These are phyloP conservation scores for Psilocybe subaeruginosa DNA, from an alignment of 768 basidiomycete species.

Conservation along the genomic window DNA sequence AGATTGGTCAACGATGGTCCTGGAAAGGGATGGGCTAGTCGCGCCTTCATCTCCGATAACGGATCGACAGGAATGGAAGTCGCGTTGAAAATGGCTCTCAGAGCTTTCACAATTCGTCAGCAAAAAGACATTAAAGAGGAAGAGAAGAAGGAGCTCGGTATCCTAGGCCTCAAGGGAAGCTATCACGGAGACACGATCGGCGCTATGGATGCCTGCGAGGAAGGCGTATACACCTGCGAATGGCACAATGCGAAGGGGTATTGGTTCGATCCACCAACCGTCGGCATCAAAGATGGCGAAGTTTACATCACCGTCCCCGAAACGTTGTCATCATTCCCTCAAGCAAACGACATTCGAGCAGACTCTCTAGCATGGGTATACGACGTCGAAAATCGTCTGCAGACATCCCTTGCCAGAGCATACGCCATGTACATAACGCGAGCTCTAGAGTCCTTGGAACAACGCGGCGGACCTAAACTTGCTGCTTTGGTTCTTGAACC, in stretches of 20 bases:
- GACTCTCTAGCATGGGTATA: conserved; percentile 66
- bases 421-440: conserved; percentile 66
- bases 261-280: conserved; percentile 91
- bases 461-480: conserved; percentile 44
- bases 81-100: conserved; percentile 95
- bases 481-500: conserved; percentile 91
- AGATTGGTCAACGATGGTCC: conserved; percentile 74
- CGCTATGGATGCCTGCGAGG: conserved; percentile 93
- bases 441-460: conserved; percentile 49
- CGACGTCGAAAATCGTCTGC: conserved; percentile 63
- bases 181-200: conserved; percentile 99
- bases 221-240: conserved; percentile 92
- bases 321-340: conserved; percentile 38
- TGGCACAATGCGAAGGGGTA: conserved; percentile 93
- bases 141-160: conserved; percentile 60
- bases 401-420: conserved; percentile 58
- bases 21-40: conserved; percentile 87
- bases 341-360: conserved; percentile 32
- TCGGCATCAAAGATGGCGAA: conserved; percentile 67
- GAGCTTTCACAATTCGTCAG: conserved; percentile 57
- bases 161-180: conserved; percentile 88
- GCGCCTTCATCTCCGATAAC: conserved; percentile 93
- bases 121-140: conserved; percentile 32
- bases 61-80: conserved; percentile 97
- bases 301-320: conserved; percentile 57